Base-by-base conservation (phyloP, 805 yeast genomes). In the Aciculoconidium aculeatum region DNA sequence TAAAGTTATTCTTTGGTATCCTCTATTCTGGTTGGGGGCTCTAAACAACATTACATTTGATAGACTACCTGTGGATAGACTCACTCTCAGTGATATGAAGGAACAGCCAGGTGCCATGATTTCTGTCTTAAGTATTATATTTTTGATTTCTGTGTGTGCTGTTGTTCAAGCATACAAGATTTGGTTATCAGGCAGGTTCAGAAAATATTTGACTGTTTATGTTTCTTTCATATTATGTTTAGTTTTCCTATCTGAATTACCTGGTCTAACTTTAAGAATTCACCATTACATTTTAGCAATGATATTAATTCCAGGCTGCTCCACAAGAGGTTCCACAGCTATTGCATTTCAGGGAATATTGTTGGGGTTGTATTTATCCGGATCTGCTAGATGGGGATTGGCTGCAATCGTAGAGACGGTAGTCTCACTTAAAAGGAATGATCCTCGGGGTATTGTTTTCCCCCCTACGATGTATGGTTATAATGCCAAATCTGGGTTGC, bases 311-410 rank as follows among this genome's bases (percentile, higher is more conserved):
- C 95, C 95, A 0, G 96, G 95, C 0, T 84, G 95, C 23, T 68
- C 77, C 3, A 82, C 90, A 0, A 63, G 75, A 40, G 88, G 92
- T 0, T 49, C 72, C 22, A 65, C 83, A 0, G 87, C 88, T 0
- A 63, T 81, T 41, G 44, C 80, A 6, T 80, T 84, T 47, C 96
- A 88, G 50, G 97, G 96, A 2, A 70, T 90, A 1, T 58, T 90
- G 14, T 51, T 85, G 1, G 98, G 96, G 0, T 61, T 90, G 25
- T 67, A 82, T 28, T 64, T 87, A 5, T 80, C 88, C 13, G 98
- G 98, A 0, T 76, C 85, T 2, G 75, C 94, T 0, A 64, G 94
- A 32, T 90, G 98, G 98, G 96, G 92, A 32, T 77, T 82, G 45
- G 96, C 94, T 2, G 77, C 95, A 9, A 75, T 90, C 33, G 76